A percentile compares a stretch with the other conserved stretches of the same genome.
These are phyloP conservation scores for Termitomyces sp. DNA, from an alignment of 768 basidiomycete genomes.

Conservation along the genomic window DNA sequence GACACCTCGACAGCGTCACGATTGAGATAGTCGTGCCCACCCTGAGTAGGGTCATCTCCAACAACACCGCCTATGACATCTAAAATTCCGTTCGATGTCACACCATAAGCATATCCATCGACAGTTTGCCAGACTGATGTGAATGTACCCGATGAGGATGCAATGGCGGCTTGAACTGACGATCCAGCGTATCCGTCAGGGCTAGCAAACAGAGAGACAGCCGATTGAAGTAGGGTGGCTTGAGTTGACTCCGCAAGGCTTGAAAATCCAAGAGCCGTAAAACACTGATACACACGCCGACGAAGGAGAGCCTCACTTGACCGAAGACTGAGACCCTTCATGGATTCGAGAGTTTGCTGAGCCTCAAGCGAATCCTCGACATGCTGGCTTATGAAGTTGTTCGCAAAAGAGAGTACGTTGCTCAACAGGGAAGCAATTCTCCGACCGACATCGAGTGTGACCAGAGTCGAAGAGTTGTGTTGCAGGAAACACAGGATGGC, in stretches of 20 bases:
- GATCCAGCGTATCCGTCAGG: slow-evolving; percentile 81
- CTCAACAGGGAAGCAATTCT: slow-evolving; percentile 81
- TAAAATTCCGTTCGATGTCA: slow-evolving; percentile 61
- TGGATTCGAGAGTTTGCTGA: slow-evolving; percentile 22
- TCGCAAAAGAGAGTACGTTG: slow-evolving; percentile 88
- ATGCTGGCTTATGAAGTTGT: slow-evolving; percentile 70
- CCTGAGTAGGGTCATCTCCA: slow-evolving; percentile 26
- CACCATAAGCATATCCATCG: slow-evolving; percentile 91
- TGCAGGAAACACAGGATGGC: slow-evolving; percentile 86
- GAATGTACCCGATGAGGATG: slow-evolving; percentile 79
- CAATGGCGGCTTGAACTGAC: slow-evolving; percentile 87
- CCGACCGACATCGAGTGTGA: slow-evolving; percentile 88
- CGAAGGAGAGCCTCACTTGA: slow-evolving; percentile 82
- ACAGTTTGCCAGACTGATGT: slow-evolving; percentile 79
- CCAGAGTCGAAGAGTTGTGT: slow-evolving; percentile 68
- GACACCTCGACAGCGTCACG: slow-evolving; percentile 77
- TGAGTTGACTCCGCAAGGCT: slow-evolving; percentile 84
- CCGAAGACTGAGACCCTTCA: slow-evolving; percentile 53
- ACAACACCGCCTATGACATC: slow-evolving; percentile 35
- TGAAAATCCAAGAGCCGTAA: slow-evolving; percentile 72
- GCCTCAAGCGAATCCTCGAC: slow-evolving; percentile 57
- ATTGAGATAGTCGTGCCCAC: slow-evolving; percentile 51
- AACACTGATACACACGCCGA: slow-evolving; percentile 85
- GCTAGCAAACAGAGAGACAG: slow-evolving; percentile 78
- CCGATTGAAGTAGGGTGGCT: slow-evolving; percentile 72